Evolutionary conservation across 495 filamentous ascomycete species (phyloP).

Genomic region (Penicillium maclennaniae): DNA sequence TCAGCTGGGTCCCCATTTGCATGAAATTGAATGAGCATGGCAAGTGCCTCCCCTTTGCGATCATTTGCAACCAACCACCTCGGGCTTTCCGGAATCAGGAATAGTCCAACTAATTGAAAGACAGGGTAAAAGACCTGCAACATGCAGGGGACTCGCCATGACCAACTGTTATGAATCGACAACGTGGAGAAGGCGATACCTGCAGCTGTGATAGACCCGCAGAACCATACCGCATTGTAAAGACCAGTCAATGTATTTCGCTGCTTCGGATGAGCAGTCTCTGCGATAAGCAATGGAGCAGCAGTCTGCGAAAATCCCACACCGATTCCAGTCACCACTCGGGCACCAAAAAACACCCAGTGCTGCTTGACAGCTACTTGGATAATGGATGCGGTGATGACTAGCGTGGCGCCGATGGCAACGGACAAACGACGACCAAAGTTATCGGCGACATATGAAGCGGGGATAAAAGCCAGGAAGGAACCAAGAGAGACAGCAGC

Average conservation of each 20-base stretch:
- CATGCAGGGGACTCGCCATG: slow-evolving; percentile 25
- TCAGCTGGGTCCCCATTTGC: slow-evolving; percentile 26
- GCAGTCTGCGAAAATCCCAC: slow-evolving; percentile 29
- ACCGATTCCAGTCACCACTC: slow-evolving; percentile 20
- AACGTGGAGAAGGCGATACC: slow-evolving; percentile 19
- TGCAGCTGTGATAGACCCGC: slow-evolving; percentile 25
- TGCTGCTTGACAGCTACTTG: slow-evolving; percentile 17
- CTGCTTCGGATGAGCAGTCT: slow-evolving; percentile 23
- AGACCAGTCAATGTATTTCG: slow-evolving; percentile 21
- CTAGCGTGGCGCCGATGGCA: slow-evolving; percentile 18
- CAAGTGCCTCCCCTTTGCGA: slow-evolving; percentile 36
- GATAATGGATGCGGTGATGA: slow-evolving; percentile 18
- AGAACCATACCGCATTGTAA: slow-evolving; percentile 28
- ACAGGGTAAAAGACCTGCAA: slow-evolving; percentile 21
- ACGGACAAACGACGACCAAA: slow-evolving; percentile 19
- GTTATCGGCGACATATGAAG: slow-evolving; percentile 24
- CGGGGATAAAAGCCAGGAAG: slow-evolving; percentile 24
- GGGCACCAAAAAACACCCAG: slow-evolving; percentile 25
- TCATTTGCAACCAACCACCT: slow-evolving; percentile 43
- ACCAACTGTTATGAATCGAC: slow-evolving; percentile 18
- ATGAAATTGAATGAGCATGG: slow-evolving; percentile 37
- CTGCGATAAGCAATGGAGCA: slow-evolving; percentile 24
- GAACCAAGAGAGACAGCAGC: slow-evolving; percentile 25
- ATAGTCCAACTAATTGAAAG: slow-evolving; percentile 15
- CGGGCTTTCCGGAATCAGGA: slow-evolving; percentile 23